These are phyloP conservation scores for Middelhovenomyces tepae DNA, from an alignment of 805 yeast species.

Conservation along the genomic window DNA sequence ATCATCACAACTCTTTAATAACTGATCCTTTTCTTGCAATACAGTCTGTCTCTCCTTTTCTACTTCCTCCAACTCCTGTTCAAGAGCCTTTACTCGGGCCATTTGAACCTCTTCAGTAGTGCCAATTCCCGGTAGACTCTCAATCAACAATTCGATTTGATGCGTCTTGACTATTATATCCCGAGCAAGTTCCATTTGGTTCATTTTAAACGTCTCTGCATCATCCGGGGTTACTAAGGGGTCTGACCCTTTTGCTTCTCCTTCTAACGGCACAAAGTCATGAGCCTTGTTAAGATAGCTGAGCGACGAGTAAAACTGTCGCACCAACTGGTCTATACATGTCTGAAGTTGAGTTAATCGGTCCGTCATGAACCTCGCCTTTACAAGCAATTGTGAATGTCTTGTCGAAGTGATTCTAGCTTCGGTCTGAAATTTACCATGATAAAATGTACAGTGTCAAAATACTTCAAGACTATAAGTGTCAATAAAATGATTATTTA, in stretches of 20 bases:
- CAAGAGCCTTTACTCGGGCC: slow-evolving; percentile 52
- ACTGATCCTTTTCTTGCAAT: slow-evolving; percentile 97
- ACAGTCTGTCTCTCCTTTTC: slow-evolving; percentile 62
- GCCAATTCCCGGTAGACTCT: slow-evolving; percentile 88
- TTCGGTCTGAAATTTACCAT: too few species aligned
- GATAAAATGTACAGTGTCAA: too few species aligned
- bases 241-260: slow-evolving; percentile 54
- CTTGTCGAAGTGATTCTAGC: too few species aligned
- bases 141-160: slow-evolving; percentile 78
- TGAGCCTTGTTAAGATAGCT: slow-evolving; percentile 60
- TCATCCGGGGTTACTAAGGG: slow-evolving; percentile 32
- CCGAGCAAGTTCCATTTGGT: slow-evolving; percentile 66
- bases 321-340: slow-evolving; percentile 60
- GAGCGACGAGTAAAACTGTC: slow-evolving; percentile 29
- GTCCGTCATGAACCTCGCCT: too few species aligned
- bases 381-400: too few species aligned
- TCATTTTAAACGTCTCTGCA: slow-evolving; percentile 28
- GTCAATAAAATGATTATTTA: too few species aligned
- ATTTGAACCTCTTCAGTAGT: slow-evolving; percentile 71
- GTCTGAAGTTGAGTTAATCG: slow-evolving; percentile 83
- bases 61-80: slow-evolving; percentile 60
- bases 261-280: slow-evolving; percentile 42
- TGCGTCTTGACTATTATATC: slow-evolving; percentile 80
- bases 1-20: slow-evolving; percentile 50
- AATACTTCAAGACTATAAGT: too few species aligned